Conservation (phyloP, 768 basidiomycete genomes). For the Antrodiella citrinella region DNA sequence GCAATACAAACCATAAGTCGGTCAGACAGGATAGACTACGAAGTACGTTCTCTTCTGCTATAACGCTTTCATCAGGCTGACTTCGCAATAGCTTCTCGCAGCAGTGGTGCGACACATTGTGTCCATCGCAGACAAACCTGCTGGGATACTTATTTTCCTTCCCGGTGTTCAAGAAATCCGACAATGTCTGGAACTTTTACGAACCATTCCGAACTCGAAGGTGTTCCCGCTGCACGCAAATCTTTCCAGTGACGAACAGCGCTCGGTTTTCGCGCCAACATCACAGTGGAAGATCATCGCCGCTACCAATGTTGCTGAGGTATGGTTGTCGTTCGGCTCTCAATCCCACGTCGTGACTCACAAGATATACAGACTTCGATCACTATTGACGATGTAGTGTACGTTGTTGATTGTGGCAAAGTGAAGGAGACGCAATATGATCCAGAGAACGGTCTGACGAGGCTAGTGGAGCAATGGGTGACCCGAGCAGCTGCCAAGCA, state of each 20-base stretch:
- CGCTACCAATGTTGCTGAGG: slow-evolving; percentile 90
- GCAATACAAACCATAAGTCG: slow-evolving; percentile 54
- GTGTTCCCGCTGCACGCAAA: slow-evolving; percentile 86
- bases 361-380: slow-evolving; percentile 73
- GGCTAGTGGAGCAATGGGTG: slow-evolving; percentile 73
- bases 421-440: slow-evolving; percentile 80
- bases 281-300: slow-evolving; percentile 77
- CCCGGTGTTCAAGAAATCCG: slow-evolving; percentile 88
- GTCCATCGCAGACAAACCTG: slow-evolving; percentile 35
- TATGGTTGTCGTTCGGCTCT: slow-evolving; percentile 25
- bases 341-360: not conserved
- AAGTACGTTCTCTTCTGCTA: slow-evolving; percentile 31
- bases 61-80: not conserved
- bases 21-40: slow-evolving; percentile 65
- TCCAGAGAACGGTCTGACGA: slow-evolving; percentile 61
- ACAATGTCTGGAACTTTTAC: slow-evolving; percentile 61
- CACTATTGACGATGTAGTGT: slow-evolving; percentile 83
- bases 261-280: slow-evolving; percentile 58
- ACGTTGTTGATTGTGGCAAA: slow-evolving; percentile 78
- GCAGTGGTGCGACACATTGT: slow-evolving; percentile 59
- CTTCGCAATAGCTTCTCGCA: slow-evolving; percentile 47
- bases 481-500: slow-evolving; percentile 76
- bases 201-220: slow-evolving; percentile 25
- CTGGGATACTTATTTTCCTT: slow-evolving; percentile 80
- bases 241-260: slow-evolving; percentile 78